Percentiles rank a stretch among this genome's conserved stretches.
Evolutionary conservation across 768 basidiomycete species (phyloP).

Genomic region (Phaffia tasmanica): DNA sequence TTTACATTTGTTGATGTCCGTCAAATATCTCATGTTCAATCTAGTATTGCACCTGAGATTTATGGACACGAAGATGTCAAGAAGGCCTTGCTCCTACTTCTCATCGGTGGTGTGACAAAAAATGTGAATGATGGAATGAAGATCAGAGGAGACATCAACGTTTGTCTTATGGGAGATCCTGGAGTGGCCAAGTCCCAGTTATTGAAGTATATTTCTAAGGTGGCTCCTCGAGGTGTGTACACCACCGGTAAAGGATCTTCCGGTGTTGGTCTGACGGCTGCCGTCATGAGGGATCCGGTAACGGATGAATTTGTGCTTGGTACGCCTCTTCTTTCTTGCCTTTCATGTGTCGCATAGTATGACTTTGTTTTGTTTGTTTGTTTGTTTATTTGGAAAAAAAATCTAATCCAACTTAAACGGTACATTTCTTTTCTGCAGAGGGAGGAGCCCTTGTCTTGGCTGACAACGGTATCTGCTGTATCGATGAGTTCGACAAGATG

Average conservation of each 20-base stretch:
- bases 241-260: conserved; percentile 98
- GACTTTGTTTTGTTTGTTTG: neutral
- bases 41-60: conserved; percentile 92
- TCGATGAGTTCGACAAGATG: conserved; percentile 99
- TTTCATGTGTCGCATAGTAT: no score
- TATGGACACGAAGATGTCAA: conserved; percentile 97
- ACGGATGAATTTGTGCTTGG: conserved; percentile 99
- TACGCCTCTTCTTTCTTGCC: conserved; percentile 41
- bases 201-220: conserved; percentile 95
- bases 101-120: conserved; percentile 95
- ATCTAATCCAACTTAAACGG: neutral
- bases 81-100: conserved; percentile 78
- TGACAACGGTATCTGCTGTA: conserved; percentile 98
- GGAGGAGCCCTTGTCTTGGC: conserved; percentile 97
- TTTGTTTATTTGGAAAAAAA: neutral
- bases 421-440: conserved; percentile 48
- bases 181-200: conserved; percentile 98
- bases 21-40: neutral
- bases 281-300: conserved; percentile 97
- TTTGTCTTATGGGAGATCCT: conserved; percentile 98
- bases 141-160: conserved; percentile 92
- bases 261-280: conserved; percentile 95
- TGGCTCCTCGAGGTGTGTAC: conserved; percentile 93
- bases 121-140: conserved; percentile 94
- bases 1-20: no score